Conservation (phyloP, 257 asterid genomes). For the Lycium barbarum region DNA sequence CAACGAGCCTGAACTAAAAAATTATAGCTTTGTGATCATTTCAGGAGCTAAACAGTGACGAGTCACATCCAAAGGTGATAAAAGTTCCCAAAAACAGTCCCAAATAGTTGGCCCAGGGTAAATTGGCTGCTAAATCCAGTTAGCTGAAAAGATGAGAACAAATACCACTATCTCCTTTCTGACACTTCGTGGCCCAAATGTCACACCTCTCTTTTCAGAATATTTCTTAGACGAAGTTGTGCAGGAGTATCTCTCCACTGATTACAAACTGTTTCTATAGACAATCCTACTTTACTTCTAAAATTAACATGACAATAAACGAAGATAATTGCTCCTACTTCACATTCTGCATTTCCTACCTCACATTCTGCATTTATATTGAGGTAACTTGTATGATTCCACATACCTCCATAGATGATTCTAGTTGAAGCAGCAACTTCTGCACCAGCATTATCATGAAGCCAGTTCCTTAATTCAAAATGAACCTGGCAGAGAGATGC, state of each 20-base stretch:
- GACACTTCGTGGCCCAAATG: neutral
- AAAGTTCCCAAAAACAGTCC: neutral
- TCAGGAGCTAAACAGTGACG: neutral
- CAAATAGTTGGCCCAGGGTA: no score
- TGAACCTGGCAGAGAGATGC: slow-evolving; percentile 37
- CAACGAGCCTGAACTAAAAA: slow-evolving; percentile 3
- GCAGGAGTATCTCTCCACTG: neutral
- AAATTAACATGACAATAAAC: neutral
- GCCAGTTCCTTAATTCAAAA: slow-evolving; percentile 46
- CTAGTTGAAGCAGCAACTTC: slow-evolving; percentile 42
- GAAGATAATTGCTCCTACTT: neutral
- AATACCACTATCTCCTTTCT: neutral
- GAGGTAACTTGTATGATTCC: neutral
- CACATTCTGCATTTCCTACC: slow-evolving; percentile 9
- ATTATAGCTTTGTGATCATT: neutral
- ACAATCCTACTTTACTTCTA: neutral
- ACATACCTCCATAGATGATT: slow-evolving; percentile 46
- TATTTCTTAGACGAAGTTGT: neutral
- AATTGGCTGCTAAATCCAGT: no score
- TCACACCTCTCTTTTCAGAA: neutral
- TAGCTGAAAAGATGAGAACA: no score
- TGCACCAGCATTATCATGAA: slow-evolving; percentile 38
- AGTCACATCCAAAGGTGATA: neutral
- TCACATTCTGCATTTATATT: slow-evolving; percentile 12
- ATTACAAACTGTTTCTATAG: neutral